Base-by-base conservation (phyloP, 176 grass and related monocot genomes). In the Oryza coarctata region DNA sequence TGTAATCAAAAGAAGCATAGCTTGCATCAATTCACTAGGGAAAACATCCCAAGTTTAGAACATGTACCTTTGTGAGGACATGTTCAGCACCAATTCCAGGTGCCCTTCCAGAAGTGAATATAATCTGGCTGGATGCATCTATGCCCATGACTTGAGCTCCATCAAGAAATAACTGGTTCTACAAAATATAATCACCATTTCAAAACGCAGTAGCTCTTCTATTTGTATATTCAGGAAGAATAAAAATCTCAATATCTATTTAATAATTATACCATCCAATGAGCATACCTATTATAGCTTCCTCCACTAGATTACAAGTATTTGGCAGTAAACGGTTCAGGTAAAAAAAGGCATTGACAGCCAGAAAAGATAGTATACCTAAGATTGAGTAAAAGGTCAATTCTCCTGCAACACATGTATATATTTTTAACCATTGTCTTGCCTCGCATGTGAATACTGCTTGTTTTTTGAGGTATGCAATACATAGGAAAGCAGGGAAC, bases 121-220 rank as follows among this genome's bases (percentile, higher is more conserved):
- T 74, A 69, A 82, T 87, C 7, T 93, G 77, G 66, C 38, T 93
- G 44, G 90, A 90, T 77, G 88, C 90, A 85, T 98, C 89, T 87
- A 98, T 91, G 70, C 71, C 84, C 91, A 98, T 93, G 65, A 95
- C 87, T 72, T 90, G 86, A 85, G 96, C 90, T 93, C 89, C 96
- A 84, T 90, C 73, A 32, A 98, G 57, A 60, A 74, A 63, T 47
- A 93, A 43, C 58, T 95, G 93, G 83, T 85, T 87, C 96, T 98
- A 84, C 75, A 87, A 80, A 88, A 78, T 78, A 84, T 71, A 62
- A 36, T n/a, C 65, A 32, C n/a, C 15, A 74, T 63, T 76, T 68
- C 41, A 68, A 32, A 75, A 67, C 14, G 55, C 28, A 18, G 25
- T n/a, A 66, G 40, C 18, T 58, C 41, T 82, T 71, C 15, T 15